Evolutionary conservation across 2,329 filamentous ascomycete genomes (phyloP).

Genomic region (Nothophaeocryptopus gaeumannii): DNA sequence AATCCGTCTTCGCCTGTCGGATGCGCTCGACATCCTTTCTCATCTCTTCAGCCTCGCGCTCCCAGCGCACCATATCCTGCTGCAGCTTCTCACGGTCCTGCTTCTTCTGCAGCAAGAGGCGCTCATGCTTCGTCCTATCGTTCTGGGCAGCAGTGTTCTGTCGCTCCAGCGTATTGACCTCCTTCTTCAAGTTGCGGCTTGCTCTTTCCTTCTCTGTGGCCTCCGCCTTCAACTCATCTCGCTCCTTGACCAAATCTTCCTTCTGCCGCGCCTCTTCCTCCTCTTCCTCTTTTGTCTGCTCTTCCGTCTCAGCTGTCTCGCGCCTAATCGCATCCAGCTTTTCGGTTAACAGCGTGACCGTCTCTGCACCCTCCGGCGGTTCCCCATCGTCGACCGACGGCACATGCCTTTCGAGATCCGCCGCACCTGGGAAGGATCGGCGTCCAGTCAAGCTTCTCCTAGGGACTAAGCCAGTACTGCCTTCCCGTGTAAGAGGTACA

Average conservation of each 20-base stretch:
- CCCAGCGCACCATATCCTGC: conserved; percentile 68
- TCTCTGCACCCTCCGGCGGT: conserved; percentile 60
- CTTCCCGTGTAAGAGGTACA: conserved; percentile 64
- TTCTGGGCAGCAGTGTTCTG: conserved; percentile 78
- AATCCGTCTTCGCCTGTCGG: conserved; percentile 38
- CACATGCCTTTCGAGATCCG: conserved; percentile 37
- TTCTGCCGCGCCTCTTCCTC: conserved; percentile 49
- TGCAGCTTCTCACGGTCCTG: conserved; percentile 66
- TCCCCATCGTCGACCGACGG: conserved; percentile 39
- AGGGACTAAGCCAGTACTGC: conserved; percentile 52
- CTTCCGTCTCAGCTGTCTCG: conserved; percentile 77
- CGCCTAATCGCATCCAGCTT: conserved; percentile 75
- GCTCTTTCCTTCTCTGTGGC: conserved; percentile 89
- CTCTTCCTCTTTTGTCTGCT: conserved; percentile 62
- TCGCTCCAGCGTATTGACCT: conserved; percentile 75
- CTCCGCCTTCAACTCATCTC: conserved; percentile 71
- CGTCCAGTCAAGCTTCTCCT: conserved; percentile 68
- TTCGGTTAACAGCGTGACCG: conserved; percentile 74
- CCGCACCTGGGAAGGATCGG: conserved; percentile 62
- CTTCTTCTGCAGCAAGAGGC: conserved; percentile 64
- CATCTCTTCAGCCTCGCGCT: conserved; percentile 60
- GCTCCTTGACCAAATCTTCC: conserved; percentile 64
- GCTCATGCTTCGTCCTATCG: conserved; percentile 74
- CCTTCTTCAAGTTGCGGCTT: conserved; percentile 77
- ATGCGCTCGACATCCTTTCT: conserved; percentile 46